A percentile compares a stretch with the other conserved stretches of the same genome.
phyloP scores from a whole-genome alignment of 768 basidiomycete species.

The Sporobolomyces pararoseus region DNA sequence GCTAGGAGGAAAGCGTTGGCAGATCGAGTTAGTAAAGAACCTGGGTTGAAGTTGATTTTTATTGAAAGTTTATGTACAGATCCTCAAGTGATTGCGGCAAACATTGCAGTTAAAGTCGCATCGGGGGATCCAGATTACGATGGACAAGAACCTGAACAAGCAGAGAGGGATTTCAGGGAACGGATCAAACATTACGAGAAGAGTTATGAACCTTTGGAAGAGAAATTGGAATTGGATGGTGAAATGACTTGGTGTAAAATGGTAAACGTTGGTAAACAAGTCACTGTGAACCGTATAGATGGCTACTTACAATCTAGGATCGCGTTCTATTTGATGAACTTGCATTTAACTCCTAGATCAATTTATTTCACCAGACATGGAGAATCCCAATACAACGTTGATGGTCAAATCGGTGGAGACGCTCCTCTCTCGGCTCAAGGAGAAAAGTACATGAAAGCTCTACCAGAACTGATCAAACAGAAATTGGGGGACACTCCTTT shows the following conservation, averaged over 20 bases:
- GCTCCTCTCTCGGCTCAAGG: constrained; percentile 79
- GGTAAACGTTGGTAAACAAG: constrained; percentile 81
- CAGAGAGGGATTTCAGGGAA: constrained; percentile 81
- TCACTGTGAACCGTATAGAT: constrained; percentile 61
- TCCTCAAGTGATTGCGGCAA: constrained; percentile 87
- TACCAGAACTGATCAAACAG: constrained; percentile 80
- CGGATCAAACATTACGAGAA: constrained; percentile 91
- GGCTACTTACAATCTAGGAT: constrained; percentile 96
- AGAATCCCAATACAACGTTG: constrained; percentile 93
- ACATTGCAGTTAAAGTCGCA: constrained; percentile 89
- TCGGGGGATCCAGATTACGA: constrained; percentile 98
- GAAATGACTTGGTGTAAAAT: constrained; percentile 86
- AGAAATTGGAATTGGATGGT: constrained; percentile 60
- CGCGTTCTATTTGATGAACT: constrained; percentile 88
- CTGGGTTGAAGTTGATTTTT: constrained; percentile 81
- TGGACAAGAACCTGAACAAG: constrained; percentile 74
- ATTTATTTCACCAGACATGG: constrained; percentile 99
- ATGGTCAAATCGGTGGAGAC: constrained; percentile 98
- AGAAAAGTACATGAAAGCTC: constrained; percentile 73
- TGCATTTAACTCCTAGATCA: constrained; percentile 91
- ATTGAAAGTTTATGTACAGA: constrained; percentile 94
- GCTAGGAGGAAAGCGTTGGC: constrained; percentile 69
- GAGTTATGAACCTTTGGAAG: constrained; percentile 81
- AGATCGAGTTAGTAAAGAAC: constrained; percentile 77
- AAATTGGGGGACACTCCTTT: constrained; percentile 84